Evolutionary conservation across 2,329 filamentous ascomycete genomes (phyloP).

Genomic region (Fusarium domesticum): DNA sequence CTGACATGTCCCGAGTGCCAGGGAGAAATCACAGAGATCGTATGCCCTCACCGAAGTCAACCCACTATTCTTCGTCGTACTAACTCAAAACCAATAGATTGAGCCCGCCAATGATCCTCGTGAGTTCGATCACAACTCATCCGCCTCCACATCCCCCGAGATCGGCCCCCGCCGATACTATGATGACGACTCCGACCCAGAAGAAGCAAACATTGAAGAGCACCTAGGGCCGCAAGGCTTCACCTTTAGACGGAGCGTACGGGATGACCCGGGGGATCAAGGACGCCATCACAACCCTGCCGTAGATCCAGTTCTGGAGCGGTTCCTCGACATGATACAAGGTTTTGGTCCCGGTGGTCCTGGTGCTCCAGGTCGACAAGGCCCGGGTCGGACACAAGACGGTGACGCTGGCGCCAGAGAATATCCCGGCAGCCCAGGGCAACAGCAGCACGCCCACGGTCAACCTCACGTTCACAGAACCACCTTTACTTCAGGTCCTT

Average conservation of each 20-base stretch:
- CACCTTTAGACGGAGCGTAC: conserved; percentile 38
- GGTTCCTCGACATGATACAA: conserved; percentile 46
- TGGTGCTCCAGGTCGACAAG: not conserved
- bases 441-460: conserved; percentile 20
- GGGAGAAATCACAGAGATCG: conserved; percentile 81
- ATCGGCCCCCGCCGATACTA: conserved; percentile 28
- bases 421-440: conserved; percentile 13
- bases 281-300: conserved; percentile 31
- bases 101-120: conserved; percentile 62
- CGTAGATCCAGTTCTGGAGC: conserved; percentile 38
- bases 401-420: not conserved
- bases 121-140: conserved; percentile 29
- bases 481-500: conserved; percentile 37
- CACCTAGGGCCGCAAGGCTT: conserved; percentile 45
- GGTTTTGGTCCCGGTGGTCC: conserved; percentile 30
- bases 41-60: conserved; percentile 44
- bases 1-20: conserved; percentile 74
- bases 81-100: conserved; percentile 41
- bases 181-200: conserved; percentile 51
- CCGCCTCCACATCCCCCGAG: conserved; percentile 32
- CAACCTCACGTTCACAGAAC: conserved; percentile 36
- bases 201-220: conserved; percentile 58
- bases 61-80: conserved; percentile 1
- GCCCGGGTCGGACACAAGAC: no score
- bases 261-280: conserved; percentile 21